A percentile compares a stretch with the other conserved stretches of the same genome.
phyloP scores from a whole-genome alignment of 176 grass and related monocot genomes.

The Cenchrus americanus region DNA sequence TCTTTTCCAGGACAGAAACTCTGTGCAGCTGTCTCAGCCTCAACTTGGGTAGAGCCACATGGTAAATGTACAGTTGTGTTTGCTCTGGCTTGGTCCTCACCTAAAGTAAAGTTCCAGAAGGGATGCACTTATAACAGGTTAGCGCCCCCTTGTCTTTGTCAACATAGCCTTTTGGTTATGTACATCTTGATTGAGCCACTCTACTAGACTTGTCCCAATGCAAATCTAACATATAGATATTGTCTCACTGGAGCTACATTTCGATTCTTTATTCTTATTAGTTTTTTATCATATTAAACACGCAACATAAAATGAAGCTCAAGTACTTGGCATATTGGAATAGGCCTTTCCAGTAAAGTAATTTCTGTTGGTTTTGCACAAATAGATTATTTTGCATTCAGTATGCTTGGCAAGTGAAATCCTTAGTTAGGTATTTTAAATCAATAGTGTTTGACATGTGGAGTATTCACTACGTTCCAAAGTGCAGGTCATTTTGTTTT shows the following conservation, averaged over 20 bases:
- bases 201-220: neutral
- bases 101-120: slow-evolving; percentile 98
- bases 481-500: too few relatives aligned
- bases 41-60: slow-evolving; percentile 92
- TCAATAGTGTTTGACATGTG: neutral
- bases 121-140: slow-evolving; percentile 94
- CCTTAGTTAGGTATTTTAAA: neutral
- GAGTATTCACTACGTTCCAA: too few relatives aligned
- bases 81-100: slow-evolving; percentile 87
- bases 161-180: slow-evolving; percentile 9
- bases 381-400: neutral
- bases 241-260: neutral
- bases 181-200: neutral
- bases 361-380: neutral
- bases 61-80: slow-evolving; percentile 93
- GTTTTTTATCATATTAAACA: slow-evolving; percentile 7
- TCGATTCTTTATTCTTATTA: neutral
- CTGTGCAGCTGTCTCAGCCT: slow-evolving; percentile 87
- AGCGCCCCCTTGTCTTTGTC: slow-evolving; percentile 27
- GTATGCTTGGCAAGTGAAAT: slow-evolving; percentile 9
- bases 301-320: neutral
- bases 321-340: neutral
- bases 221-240: slow-evolving; percentile 36
- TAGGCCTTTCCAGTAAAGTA: neutral
- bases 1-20: slow-evolving; percentile 72